These are phyloP conservation scores for Priceomyces castillae DNA, from an alignment of 805 yeast genomes.

Conservation along the genomic window DNA sequence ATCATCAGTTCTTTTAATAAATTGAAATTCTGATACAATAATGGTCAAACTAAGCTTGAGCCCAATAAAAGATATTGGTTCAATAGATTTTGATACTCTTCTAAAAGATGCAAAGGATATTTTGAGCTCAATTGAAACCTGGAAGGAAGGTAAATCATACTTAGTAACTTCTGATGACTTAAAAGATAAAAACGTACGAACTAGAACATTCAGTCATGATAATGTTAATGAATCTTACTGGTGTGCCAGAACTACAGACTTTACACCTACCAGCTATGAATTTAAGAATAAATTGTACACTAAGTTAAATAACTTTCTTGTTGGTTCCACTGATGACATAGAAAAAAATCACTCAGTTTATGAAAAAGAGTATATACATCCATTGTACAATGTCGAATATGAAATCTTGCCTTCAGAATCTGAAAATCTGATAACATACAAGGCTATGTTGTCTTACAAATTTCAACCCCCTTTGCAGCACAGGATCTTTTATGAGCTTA, in stretches of 20 bases:
- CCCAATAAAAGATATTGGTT: constrained; percentile 4
- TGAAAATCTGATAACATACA: constrained; percentile 18
- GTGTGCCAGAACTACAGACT: constrained; percentile 14
- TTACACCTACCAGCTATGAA: constrained; percentile 5
- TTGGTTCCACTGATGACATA: constrained; percentile 13
- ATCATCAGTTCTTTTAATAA: too few species aligned
- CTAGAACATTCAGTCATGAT: constrained; percentile 6
- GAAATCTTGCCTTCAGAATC: constrained; percentile 13
- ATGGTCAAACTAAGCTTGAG: constrained; percentile 2
- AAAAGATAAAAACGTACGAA: neutral
- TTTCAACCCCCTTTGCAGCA: constrained; percentile 36
- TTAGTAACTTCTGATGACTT: constrained; percentile 1
- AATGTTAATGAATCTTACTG: constrained; percentile 11
- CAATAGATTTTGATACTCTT: neutral
- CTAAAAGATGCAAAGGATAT: constrained; percentile 4
- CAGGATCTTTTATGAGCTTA: constrained; percentile 36
- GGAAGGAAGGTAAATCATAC: constrained; percentile 7
- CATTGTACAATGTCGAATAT: constrained; percentile 23
- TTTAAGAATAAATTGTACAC: constrained; percentile 6
- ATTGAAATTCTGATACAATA: too few species aligned
- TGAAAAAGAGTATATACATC: constrained; percentile 36
- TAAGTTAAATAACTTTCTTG: constrained; percentile 12
- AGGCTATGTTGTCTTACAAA: constrained; percentile 31
- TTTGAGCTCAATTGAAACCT: constrained; percentile 5
- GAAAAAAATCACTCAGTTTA: constrained; percentile 32